phyloP scores from a whole-genome alignment of 495 filamentous ascomycete genomes.

The Lophium mytilinum region DNA sequence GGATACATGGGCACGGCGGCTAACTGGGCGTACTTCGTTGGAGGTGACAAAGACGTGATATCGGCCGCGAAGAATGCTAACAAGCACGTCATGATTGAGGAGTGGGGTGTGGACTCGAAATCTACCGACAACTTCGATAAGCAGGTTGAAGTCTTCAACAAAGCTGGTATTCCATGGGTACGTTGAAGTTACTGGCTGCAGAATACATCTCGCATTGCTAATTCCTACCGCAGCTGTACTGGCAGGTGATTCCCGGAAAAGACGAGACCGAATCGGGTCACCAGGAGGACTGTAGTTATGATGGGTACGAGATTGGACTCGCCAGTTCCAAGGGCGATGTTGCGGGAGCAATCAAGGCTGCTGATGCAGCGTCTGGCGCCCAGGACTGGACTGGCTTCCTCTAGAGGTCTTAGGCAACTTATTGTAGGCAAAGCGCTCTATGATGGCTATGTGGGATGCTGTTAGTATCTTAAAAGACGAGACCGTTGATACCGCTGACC shows the following conservation, averaged over 20 bases:
- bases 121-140: conserved; percentile 7
- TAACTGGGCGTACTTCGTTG: conserved; percentile 8
- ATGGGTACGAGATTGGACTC: conserved; percentile 12
- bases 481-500: too few species aligned
- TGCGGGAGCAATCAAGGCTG: not conserved
- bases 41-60: conserved; percentile 1
- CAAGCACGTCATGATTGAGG: conserved; percentile 10
- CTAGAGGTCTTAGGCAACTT: too few species aligned
- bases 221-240: conserved; percentile 4
- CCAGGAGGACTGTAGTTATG: conserved; percentile 4
- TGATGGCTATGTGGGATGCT: too few species aligned
- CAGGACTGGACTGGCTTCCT: conserved; percentile 4
- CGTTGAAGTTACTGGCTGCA: not conserved
- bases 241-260: conserved; percentile 11
- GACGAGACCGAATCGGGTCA: conserved; percentile 4
- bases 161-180: conserved; percentile 13
- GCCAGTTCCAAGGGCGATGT: conserved; percentile 11
- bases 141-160: conserved; percentile 9
- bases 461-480: too few species aligned
- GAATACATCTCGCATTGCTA: too few species aligned
- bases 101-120: conserved; percentile 12
- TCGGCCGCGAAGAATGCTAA: conserved; percentile 1
- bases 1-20: conserved; percentile 7
- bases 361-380: not conserved
- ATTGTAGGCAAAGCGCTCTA: too few species aligned